Evolutionary conservation across 768 basidiomycete genomes (phyloP).

Genomic region (Saitozyma podzolica): DNA sequence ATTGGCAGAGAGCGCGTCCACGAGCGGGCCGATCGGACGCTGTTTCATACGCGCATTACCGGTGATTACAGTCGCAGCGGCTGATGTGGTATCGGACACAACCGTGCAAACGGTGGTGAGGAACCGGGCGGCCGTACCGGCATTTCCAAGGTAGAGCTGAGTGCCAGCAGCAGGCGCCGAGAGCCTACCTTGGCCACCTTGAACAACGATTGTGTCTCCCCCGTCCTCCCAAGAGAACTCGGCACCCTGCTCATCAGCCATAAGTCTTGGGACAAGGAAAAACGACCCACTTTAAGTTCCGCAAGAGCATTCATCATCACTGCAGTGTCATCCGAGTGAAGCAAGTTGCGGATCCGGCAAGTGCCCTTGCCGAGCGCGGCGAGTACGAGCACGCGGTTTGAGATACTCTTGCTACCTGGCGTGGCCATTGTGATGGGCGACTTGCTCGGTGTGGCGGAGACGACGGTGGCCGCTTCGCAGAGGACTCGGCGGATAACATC

Average conservation of each 20-base stretch:
- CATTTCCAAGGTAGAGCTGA: conserved; percentile 93
- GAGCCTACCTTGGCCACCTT: conserved; percentile 79
- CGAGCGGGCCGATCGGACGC: conserved; percentile 91
- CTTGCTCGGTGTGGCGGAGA: conserved; percentile 65
- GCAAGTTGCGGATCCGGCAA: conserved; percentile 80
- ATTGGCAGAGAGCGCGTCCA: conserved; percentile 80
- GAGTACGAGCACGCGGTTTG: conserved; percentile 87
- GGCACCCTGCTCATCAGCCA: conserved; percentile 65
- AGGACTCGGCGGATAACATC: conserved; percentile 77
- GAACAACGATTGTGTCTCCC: conserved; percentile 89
- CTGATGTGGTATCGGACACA: conserved; percentile 57
- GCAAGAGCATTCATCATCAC: conserved; percentile 96
- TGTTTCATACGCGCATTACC: conserved; percentile 99
- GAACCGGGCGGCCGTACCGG: conserved; percentile 97
- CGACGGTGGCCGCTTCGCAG: conserved; percentile 73
- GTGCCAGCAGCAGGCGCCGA: conserved; percentile 73
- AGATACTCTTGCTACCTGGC: conserved; percentile 94
- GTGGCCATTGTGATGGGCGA: conserved; percentile 72
- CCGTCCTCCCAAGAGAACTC: conserved; percentile 92
- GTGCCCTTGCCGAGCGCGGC: conserved; percentile 88
- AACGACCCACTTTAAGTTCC: conserved; percentile 75
- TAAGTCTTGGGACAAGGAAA: not conserved
- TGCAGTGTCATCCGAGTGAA: conserved; percentile 97
- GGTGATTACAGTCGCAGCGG: conserved; percentile 71
- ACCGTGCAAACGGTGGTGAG: conserved; percentile 93